Conservation (phyloP, 1,284 basidiomycete genomes). For the Cryptococcus maquisensis region DNA sequence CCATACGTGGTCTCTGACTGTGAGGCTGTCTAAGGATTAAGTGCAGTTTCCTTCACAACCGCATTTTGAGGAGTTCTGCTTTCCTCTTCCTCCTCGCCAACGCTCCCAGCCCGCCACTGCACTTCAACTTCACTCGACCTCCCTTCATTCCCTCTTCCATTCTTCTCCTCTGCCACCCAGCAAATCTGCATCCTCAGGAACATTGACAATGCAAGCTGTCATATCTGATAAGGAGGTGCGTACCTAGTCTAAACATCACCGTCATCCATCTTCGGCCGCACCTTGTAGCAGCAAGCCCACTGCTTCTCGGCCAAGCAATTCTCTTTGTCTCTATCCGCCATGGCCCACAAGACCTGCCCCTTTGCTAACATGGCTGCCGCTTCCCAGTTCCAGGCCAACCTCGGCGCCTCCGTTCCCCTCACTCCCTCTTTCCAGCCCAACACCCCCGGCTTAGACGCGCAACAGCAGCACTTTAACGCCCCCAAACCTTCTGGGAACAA, state of each 20-base stretch:
- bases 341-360: slow-evolving; percentile 3
- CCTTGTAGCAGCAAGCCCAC: neutral
- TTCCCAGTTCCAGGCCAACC: slow-evolving; percentile 8
- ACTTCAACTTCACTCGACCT: neutral
- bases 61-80: neutral
- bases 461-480: too few relatives aligned
- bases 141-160: neutral
- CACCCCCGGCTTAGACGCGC: slow-evolving; percentile 9
- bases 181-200: neutral
- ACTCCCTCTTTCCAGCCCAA: slow-evolving; percentile 26
- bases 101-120: neutral
- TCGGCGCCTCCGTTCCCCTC: slow-evolving; percentile 3
- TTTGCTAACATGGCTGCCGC: slow-evolving; percentile 9
- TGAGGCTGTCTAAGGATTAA: too few relatives aligned
- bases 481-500: neutral
- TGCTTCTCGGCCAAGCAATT: neutral
- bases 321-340: neutral
- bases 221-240: slow-evolving; percentile 26
- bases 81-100: neutral
- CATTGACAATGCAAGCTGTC: slow-evolving; percentile 12
- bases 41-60: neutral
- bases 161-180: neutral
- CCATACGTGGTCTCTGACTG: too few relatives aligned
- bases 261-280: slow-evolving; percentile 1
- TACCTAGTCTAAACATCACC: neutral